A percentile compares a stretch with the other conserved stretches of the same genome.
These are phyloP conservation scores for Beverwykella pulmonaria DNA, from an alignment of 495 filamentous ascomycete species.

Conservation along the genomic window DNA sequence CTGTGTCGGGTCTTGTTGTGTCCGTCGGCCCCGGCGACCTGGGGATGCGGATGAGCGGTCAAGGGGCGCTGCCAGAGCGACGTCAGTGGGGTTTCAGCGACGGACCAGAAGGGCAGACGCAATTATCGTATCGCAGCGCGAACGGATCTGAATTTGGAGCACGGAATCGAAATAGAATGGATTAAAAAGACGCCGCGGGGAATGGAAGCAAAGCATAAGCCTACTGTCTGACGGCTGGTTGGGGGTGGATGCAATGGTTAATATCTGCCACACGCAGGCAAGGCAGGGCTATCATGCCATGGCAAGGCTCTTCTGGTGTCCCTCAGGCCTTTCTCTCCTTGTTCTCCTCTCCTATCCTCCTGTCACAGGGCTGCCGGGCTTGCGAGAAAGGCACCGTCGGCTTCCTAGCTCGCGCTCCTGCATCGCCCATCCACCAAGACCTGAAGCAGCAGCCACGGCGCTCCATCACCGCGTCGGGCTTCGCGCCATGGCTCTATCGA, in stretches of 20 bases:
- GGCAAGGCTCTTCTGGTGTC: too few species aligned
- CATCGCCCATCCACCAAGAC: background rate
- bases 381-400: too few species aligned
- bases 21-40: background rate
- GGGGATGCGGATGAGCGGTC: background rate
- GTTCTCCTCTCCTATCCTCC: too few species aligned
- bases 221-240: slow-evolving; percentile 3
- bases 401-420: background rate
- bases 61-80: background rate
- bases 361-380: too few species aligned
- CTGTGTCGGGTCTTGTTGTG: slow-evolving; percentile 18
- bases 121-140: background rate
- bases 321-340: too few species aligned
- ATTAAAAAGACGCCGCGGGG: slow-evolving; percentile 10
- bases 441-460: too few species aligned
- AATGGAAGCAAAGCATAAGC: background rate
- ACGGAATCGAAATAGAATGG: background rate
- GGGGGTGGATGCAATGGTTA: background rate
- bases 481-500: too few species aligned
- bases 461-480: slow-evolving; percentile 3
- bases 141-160: background rate
- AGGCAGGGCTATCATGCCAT: background rate
- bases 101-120: background rate
- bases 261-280: background rate
- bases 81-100: slow-evolving; percentile 16